Evolutionary conservation across 192 early-diverging fungal species (phyloP), one percentile per base, ranked within the genome.

Genomic region (Umbelopsis sp.): DNA sequence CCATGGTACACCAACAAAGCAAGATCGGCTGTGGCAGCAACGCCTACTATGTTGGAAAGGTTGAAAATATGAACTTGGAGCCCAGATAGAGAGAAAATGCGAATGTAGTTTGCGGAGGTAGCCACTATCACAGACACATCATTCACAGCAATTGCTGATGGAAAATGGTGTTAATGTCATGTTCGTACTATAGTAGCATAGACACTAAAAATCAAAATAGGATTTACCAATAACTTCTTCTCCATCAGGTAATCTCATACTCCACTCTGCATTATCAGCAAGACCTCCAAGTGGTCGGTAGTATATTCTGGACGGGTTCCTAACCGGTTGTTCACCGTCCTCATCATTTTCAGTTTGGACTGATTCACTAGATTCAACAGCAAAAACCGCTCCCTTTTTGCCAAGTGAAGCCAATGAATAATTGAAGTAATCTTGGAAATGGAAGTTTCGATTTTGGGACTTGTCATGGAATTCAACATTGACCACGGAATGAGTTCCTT

Each of bases 391-490:
- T 17, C 97, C 97, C 6, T 80, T 75, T 17, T 83, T 80, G 25
- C 85, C 80, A 16, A 99, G 81, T 53, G 89, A 83, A 0, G 93
- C 95, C 87, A 97, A 85, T 4, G 89, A 84, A 81, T 88, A 95
- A 45, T 90, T 86, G 75, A 85, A 83, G 71, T 87, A 84, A 73
- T 98, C 95, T 3, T 89, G 87, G 56, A 98, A 97, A 76, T 92
- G 90, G 54, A 92, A 92, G 68, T 91, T 91, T 41, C 93, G 85
- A 51, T 86, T 80, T 8, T 87, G 68, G 17, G 93, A 84, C 70
- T 94, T 89, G 84, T 99, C 95, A 77, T 96, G 91, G 71, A 93
- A 97, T 52, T 93, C 91, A 5, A 99, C 90, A 74, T 94, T 91
- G 17, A 99, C 74, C 14, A 90, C 93, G 24, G 87, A 86, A 79